These are phyloP conservation scores for Candida dajiaensis DNA, from an alignment of 805 yeast genomes.

Conservation along the genomic window DNA sequence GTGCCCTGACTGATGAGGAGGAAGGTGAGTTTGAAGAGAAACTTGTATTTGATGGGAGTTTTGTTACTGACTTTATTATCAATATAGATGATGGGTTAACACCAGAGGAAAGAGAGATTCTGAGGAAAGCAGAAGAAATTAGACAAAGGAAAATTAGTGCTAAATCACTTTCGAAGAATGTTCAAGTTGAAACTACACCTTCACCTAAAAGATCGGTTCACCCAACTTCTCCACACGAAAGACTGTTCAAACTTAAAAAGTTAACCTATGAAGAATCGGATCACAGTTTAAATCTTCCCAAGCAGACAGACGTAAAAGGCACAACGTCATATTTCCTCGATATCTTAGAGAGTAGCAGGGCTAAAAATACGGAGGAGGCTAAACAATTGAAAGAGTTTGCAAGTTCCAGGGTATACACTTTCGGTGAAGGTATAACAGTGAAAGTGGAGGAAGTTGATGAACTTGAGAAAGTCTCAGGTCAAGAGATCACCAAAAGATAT, in stretches of 20 bases:
- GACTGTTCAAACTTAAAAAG: background rate
- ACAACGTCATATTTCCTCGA: conserved; percentile 29
- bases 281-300: background rate
- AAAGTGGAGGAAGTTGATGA: conserved; percentile 33
- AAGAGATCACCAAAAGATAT: conserved; percentile 40
- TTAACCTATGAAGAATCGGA: background rate
- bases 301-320: conserved; percentile 4
- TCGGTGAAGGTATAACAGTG: conserved; percentile 24
- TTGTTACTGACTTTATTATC: background rate
- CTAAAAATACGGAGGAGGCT: conserved; percentile 19
- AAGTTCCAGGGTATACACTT: conserved; percentile 34
- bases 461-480: conserved; percentile 40
- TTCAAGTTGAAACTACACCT: background rate
- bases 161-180: background rate
- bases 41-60: too few relatives aligned
- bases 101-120: background rate
- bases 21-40: conserved; percentile 3
- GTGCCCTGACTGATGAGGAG: conserved; percentile 11
- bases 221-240: background rate
- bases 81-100: background rate
- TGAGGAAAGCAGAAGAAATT: background rate
- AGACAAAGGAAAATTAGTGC: background rate
- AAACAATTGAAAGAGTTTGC: conserved; percentile 23
- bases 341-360: conserved; percentile 23
- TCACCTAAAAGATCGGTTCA: background rate